Conservation (phyloP, 768 basidiomycete species). For the Psilocybe tampanensis region DNA sequence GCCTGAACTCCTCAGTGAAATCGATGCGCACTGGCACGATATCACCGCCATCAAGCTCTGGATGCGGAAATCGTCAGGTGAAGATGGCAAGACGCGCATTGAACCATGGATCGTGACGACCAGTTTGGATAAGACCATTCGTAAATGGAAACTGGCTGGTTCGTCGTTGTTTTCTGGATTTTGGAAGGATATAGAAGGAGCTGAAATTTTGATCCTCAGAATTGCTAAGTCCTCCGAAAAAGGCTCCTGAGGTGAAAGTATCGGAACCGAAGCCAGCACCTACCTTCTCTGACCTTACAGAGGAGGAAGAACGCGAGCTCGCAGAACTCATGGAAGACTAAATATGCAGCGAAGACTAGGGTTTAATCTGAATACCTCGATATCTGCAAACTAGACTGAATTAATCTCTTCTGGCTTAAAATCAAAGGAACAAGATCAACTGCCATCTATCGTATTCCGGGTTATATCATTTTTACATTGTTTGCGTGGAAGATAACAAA, state of each 20-base stretch:
- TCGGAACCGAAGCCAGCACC: neutral
- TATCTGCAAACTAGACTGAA: too few relatives aligned
- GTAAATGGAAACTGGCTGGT: constrained; percentile 83
- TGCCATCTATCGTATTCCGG: too few relatives aligned
- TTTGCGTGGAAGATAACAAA: too few relatives aligned
- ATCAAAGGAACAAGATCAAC: too few relatives aligned
- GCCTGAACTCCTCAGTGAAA: constrained; percentile 68
- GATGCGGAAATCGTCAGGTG: constrained; percentile 51
- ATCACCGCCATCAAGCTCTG: constrained; percentile 77
- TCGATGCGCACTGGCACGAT: constrained; percentile 92
- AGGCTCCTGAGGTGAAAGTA: neutral
- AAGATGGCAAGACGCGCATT: constrained; percentile 47
- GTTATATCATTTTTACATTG: too few relatives aligned
- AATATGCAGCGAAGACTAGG: too few relatives aligned
- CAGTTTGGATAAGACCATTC: constrained; percentile 84
- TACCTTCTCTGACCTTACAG: constrained; percentile 56
- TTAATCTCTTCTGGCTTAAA: too few relatives aligned
- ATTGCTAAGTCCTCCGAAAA: constrained; percentile 35
- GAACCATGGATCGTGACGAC: constrained; percentile 86
- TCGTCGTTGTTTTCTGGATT: constrained; percentile 22
- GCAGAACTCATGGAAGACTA: constrained; percentile 64
- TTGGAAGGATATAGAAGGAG: neutral
- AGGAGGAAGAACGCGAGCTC: constrained; percentile 89
- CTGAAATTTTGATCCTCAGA: constrained; percentile 29
- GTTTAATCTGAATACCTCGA: too few relatives aligned